Percentiles rank a stretch among this genome's conserved stretches.
These are phyloP conservation scores for Puccinia coronata DNA, from an alignment of 1,284 basidiomycete species.

Conservation along the genomic window DNA sequence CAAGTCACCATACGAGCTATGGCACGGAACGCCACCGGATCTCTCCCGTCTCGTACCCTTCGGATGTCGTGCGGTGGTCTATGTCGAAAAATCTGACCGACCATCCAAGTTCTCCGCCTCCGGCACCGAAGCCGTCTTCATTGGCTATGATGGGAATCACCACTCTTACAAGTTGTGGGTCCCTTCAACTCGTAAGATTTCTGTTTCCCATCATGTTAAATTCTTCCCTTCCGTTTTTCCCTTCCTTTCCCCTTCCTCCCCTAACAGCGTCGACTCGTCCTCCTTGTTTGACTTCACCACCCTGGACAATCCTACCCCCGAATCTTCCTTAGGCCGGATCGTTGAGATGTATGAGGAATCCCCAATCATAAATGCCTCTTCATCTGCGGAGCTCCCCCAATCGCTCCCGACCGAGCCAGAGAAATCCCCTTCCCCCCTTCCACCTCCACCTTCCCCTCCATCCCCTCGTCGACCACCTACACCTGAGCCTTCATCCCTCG, in stretches of 20 bases:
- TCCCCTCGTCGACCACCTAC: too few species aligned
- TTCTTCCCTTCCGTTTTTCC: neutral
- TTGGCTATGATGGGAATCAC: neutral
- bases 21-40: neutral
- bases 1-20: too few species aligned
- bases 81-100: too few species aligned
- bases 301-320: neutral
- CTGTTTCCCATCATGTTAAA: too few species aligned
- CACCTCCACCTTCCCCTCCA: neutral
- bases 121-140: too few species aligned
- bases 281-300: too few species aligned
- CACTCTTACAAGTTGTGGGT: neutral
- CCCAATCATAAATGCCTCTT: neutral
- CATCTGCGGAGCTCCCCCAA: too few species aligned
- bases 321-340: too few species aligned
- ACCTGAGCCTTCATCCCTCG: too few species aligned
- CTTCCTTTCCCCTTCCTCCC: neutral
- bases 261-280: too few species aligned
- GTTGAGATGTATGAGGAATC: neutral
- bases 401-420: neutral
- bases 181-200: too few species aligned
- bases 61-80: conserved; percentile 11
- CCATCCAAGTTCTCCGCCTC: too few species aligned
- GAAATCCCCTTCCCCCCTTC: neutral
- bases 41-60: neutral